Evolutionary conservation across 768 basidiomycete genomes (phyloP), one percentile per base, ranked within the genome.

Genomic region (Mycena crocata): DNA sequence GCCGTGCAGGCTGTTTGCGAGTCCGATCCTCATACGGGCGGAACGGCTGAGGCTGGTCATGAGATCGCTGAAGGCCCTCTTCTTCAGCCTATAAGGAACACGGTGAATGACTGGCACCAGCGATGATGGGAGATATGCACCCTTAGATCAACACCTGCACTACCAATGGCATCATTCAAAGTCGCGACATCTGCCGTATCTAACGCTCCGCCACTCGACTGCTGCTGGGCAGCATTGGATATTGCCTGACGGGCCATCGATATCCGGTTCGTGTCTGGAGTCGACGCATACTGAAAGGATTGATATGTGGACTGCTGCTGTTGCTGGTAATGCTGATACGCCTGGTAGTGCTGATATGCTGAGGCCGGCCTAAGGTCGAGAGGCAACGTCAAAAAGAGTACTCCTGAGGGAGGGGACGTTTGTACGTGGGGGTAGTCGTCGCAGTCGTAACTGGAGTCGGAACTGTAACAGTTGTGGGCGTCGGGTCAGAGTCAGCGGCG

Each of bases 121-220:
- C 17, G 37, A 9, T 23, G 39, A 26, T 31, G 17, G 34, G n/a
- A 39, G 40, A 31, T 68, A 77, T 84, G 67, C 69, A 92, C 93
- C 75, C 91, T 80, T n/a, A 95, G 80, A 79, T 95, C 94, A 9
- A 95, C 93, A 14, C 94, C 93, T 9, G 93, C 93, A 73, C 93
- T 93, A 6, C 93, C 94, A 2, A 95, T 79, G 5, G 93, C 94
- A 70, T 95, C 93, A 61, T 93, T 94, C 45, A 95, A 73, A 9
- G 91, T 92, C 14, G 93, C 87, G 35, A 94, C 86, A 72, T 94
- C 93, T 5, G 89, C 42, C 7, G 64, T 70, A 30, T 69, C 68
- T 0, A 69, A 37, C 28, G 55, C 40, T 0, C 64, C 65, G 0
- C 32, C 49, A 48, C 19, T 37, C 17, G 51, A 39, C 15, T 32